These are phyloP conservation scores for Salix dunnii DNA, from an alignment of 345 rosid species.

Conservation along the genomic window DNA sequence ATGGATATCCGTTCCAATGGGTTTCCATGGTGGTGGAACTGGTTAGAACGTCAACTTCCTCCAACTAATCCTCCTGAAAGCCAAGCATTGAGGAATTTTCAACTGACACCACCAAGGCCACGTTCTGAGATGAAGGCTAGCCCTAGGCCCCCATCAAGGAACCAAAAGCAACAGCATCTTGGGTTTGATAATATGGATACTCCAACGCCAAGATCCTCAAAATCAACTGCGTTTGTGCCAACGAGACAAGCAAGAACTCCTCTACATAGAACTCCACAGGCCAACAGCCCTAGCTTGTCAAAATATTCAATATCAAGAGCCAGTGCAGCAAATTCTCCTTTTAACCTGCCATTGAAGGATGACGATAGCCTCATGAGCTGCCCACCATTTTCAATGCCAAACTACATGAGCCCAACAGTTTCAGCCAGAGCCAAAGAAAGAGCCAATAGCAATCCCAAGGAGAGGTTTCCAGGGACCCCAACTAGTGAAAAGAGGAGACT, in stretches of 20 bases:
- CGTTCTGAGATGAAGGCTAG: slow-evolving; percentile 51
- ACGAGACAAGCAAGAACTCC: slow-evolving; percentile 52
- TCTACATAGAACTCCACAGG: slow-evolving; percentile 30
- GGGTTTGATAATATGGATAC: slow-evolving; percentile 55
- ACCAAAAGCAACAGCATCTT: slow-evolving; percentile 35
- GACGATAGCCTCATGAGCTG: slow-evolving; percentile 95
- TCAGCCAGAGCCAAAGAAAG: slow-evolving; percentile 81
- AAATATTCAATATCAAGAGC: slow-evolving; percentile 65
- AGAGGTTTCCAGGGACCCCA: slow-evolving; percentile 58
- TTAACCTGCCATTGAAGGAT: slow-evolving; percentile 53
- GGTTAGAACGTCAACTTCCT: slow-evolving; percentile 72
- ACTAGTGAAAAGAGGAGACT: slow-evolving; percentile 66
- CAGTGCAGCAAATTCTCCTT: slow-evolving; percentile 54
- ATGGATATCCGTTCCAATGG: slow-evolving; percentile 53
- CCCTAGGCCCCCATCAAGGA: slow-evolving; percentile 49
- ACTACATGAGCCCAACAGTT: slow-evolving; percentile 79
- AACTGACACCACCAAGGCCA: slow-evolving; percentile 53
- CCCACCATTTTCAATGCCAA: slow-evolving; percentile 83
- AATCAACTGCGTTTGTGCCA: slow-evolving; percentile 45
- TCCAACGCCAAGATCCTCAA: slow-evolving; percentile 70
- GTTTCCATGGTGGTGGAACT: slow-evolving; percentile 97
- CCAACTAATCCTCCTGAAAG: slow-evolving; percentile 38
- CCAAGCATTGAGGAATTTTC: slow-evolving; percentile 40
- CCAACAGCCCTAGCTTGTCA: slow-evolving; percentile 42
- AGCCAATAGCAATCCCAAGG: slow-evolving; percentile 70